Conservation (phyloP, 139 green algal species). For the Diplosphaera chodatii region DNA sequence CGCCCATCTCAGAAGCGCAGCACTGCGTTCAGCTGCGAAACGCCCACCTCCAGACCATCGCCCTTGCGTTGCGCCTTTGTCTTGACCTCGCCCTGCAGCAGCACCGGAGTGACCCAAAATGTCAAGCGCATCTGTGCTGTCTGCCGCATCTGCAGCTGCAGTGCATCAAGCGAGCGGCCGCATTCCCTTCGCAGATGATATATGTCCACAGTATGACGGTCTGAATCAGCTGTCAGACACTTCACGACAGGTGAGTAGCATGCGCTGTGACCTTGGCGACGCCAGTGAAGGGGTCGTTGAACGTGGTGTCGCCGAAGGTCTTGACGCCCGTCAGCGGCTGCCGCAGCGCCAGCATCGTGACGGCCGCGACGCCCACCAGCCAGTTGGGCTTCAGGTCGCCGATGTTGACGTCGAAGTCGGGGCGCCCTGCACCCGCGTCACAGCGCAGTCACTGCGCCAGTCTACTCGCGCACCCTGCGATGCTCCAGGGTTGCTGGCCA, state of each 20-base stretch:
- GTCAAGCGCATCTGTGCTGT: too few species aligned
- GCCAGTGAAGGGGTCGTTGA: not conserved
- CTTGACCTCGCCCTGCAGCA: constrained; percentile 5
- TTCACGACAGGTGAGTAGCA: too few species aligned
- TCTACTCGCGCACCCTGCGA: too few species aligned
- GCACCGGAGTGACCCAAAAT: too few species aligned
- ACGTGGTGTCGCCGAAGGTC: not conserved
- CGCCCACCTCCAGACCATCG: not conserved
- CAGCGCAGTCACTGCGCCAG: too few species aligned
- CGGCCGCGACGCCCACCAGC: not conserved
- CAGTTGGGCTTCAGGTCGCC: constrained; percentile 6
- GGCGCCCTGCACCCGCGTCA: too few species aligned
- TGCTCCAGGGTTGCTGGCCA: too few species aligned
- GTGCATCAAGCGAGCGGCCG: too few species aligned
- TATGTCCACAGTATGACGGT: too few species aligned
- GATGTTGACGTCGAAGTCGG: constrained; percentile 7
- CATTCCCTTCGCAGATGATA: too few species aligned
- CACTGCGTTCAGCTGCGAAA: constrained; percentile 13
- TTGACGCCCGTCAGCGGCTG: constrained; percentile 9
- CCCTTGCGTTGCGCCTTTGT: not conserved
- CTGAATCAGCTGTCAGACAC: too few species aligned
- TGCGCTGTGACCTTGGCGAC: constrained; percentile 10
- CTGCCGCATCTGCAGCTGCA: too few species aligned
- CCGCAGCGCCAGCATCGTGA: constrained; percentile 9
- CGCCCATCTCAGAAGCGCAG: constrained; percentile 13